These are phyloP conservation scores for Umbellularia californica DNA, from an alignment of 164 flowering plant species.

Conservation along the genomic window DNA sequence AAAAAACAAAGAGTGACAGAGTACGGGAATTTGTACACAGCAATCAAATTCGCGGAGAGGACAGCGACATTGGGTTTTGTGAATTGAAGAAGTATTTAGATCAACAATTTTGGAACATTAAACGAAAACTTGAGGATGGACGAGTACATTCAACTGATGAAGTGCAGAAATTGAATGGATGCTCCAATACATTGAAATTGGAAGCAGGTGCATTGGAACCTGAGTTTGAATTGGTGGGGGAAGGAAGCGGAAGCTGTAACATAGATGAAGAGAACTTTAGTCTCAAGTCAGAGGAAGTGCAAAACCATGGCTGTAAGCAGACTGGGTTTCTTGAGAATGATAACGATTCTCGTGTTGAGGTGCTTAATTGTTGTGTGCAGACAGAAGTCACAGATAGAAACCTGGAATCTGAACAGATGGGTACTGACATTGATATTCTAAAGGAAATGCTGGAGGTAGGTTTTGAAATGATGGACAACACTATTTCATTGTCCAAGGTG, in stretches of 20 bases:
- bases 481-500: slow-evolving; percentile 38
- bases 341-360: background rate
- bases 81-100: slow-evolving; percentile 53
- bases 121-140: slow-evolving; percentile 45
- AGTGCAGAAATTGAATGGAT: slow-evolving; percentile 16
- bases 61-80: slow-evolving; percentile 34
- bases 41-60: slow-evolving; percentile 19
- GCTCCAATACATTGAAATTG: background rate
- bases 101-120: slow-evolving; percentile 51
- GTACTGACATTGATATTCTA: slow-evolving; percentile 53
- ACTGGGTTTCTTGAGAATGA: slow-evolving; percentile 1
- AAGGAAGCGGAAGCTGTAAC: background rate
- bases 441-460: slow-evolving; percentile 64
- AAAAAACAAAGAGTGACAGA: slow-evolving; percentile 29
- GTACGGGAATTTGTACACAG: slow-evolving; percentile 15
- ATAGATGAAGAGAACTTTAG: background rate
- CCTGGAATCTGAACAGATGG: slow-evolving; percentile 46
- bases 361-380: slow-evolving; percentile 5
- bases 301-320: background rate
- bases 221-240: slow-evolving; percentile 16
- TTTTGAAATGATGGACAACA: slow-evolving; percentile 55
- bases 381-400: slow-evolving; percentile 15
- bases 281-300: background rate
- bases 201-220: slow-evolving; percentile 4
- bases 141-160: slow-evolving; percentile 19